Percentiles rank a stretch among this genome's conserved stretches.
phyloP scores from a whole-genome alignment of 2,329 filamentous ascomycete genomes.

The Ascochyta viciae-villosae region DNA sequence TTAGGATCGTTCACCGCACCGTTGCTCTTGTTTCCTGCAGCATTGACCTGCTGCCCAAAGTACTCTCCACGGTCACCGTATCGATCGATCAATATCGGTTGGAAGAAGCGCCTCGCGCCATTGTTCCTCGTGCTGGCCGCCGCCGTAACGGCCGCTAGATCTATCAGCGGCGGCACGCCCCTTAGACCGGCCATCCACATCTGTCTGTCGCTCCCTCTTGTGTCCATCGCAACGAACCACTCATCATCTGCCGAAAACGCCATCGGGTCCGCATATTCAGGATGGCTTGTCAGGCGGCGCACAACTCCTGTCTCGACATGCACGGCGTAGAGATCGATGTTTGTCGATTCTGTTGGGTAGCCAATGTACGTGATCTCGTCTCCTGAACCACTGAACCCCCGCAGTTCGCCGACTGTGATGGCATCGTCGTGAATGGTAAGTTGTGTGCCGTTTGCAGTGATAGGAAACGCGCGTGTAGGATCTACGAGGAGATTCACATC shows the following conservation, averaged over 20 bases:
- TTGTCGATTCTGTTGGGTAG: constrained; percentile 51
- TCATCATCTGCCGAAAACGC: constrained; percentile 53
- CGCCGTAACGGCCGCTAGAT: constrained; percentile 29
- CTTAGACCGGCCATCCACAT: constrained; percentile 55
- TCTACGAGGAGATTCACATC: constrained; percentile 47
- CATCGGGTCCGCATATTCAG: constrained; percentile 55
- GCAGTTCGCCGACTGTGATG: constrained; percentile 54
- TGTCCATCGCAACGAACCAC: constrained; percentile 56
- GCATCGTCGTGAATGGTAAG: constrained; percentile 41
- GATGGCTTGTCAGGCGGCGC: constrained; percentile 54
- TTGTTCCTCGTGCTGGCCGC: constrained; percentile 56
- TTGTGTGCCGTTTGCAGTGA: constrained; percentile 30
- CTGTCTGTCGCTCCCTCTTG: constrained; percentile 51
- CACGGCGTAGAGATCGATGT: constrained; percentile 55
- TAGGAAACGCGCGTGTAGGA: not conserved
- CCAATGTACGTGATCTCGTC: constrained; percentile 55
- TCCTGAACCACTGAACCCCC: constrained; percentile 54
- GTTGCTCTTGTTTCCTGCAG: constrained; percentile 26
- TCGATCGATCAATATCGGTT: constrained; percentile 54
- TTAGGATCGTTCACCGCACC: constrained; percentile 52
- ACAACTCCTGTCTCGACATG: constrained; percentile 52
- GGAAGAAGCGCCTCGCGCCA: constrained; percentile 55
- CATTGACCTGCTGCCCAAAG: constrained; percentile 54
- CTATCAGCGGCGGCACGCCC: constrained; percentile 52
- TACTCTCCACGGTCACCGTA: constrained; percentile 56